Evolutionary conservation across 106 monocot species (phyloP).

Genomic region (Hemerocallis citrina): DNA sequence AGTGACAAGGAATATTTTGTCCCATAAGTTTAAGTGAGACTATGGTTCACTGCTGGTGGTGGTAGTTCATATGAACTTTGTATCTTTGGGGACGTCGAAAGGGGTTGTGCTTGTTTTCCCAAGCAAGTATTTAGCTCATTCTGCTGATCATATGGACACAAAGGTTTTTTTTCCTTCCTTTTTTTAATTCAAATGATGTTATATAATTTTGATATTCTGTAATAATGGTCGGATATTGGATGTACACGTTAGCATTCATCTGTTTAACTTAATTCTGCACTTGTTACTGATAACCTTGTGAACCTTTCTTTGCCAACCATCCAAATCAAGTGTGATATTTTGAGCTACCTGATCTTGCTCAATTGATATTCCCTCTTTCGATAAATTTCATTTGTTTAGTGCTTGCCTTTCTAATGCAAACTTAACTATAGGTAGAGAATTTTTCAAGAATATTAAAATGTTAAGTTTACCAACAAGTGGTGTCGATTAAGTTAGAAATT

Average conservation of each 20-base stretch:
- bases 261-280: not conserved
- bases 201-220: too few species aligned
- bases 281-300: not conserved
- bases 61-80: conserved; percentile 66
- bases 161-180: conserved; percentile 53
- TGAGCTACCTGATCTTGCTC: too few species aligned
- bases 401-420: too few species aligned
- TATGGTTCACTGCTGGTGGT: conserved; percentile 73
- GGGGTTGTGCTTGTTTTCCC: conserved; percentile 58
- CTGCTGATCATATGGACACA: conserved; percentile 61
- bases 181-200: not conserved
- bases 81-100: conserved; percentile 80
- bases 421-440: too few species aligned
- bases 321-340: too few species aligned
- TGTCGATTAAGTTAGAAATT: too few species aligned
- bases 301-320: not conserved
- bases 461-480: too few species aligned
- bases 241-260: not conserved
- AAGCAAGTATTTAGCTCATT: conserved; percentile 74
- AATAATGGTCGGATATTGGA: not conserved
- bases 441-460: too few species aligned
- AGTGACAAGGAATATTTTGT: conserved; percentile 61
- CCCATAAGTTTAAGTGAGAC: conserved; percentile 54
- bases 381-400: too few species aligned
- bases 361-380: too few species aligned